Base-by-base conservation (phyloP, 768 basidiomycete genomes). In the Amanita brunnescens region DNA sequence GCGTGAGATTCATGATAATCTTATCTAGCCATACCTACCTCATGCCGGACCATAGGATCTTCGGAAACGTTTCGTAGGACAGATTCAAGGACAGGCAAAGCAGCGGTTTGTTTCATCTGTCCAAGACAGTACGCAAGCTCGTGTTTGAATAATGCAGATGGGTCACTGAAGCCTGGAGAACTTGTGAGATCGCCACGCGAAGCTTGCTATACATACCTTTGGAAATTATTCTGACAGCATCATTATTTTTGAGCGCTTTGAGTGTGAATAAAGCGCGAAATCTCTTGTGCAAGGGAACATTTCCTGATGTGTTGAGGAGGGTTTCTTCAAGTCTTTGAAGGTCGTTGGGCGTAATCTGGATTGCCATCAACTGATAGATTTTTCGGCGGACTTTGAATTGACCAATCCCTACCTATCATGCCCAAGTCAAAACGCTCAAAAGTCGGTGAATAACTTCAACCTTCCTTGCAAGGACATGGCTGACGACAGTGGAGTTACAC, bases 101-200 rank as follows among this genome's bases (percentile, higher is more conserved):
- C 96, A 2, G 74, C 71, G 0, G 70, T 59, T 29, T 76, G 76
- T 58, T 84, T 84, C 68, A 94, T 87, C 68, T 99, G 96, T 0
- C 96, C 96, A 2, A 99, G 77, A 61, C 92, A 94, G 65, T 98
- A 99, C 1, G 96, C 96, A 2, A 99, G 77, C 62, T 99, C 96
- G 64, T 99, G 96, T 62, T 97, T 97, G 29, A 99, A 76, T 53
- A 99, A 66, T 7, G 92, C 89, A 38, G 92, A 96, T 5, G 81
- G 76, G 64, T 97, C 94, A 30, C 69, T 66, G 63, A 99, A 91
- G 23, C 87, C 94, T 94, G 59, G 34, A 47, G 23, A 38, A 47
- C 35, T 48, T 57, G 38, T 52, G 55, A 51, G 51, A 14, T 50
- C 14, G 49, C 14, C 44, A 45, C 30, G 26, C 30, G 39, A 26